Percentiles rank a stretch among this genome's conserved stretches.
Conservation (phyloP, 306 rosid genomes). For the Canavalia gladiata region DNA sequence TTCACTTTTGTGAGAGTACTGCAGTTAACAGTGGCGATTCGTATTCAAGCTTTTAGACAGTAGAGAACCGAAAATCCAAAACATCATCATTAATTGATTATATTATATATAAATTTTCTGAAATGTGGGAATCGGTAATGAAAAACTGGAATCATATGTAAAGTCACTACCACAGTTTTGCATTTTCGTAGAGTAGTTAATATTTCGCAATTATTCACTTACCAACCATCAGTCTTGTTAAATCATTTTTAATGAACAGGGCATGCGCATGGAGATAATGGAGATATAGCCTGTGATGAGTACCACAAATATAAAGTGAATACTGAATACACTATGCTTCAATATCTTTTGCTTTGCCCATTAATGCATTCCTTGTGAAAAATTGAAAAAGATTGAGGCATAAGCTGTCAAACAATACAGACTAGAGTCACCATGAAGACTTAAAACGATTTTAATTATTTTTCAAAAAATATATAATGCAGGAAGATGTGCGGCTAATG, state of each 20-base stretch:
- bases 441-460: too few relatives aligned
- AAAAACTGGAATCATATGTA: neutral
- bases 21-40: too few relatives aligned
- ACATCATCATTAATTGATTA: neutral
- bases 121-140: neutral
- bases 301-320: conserved; percentile 83
- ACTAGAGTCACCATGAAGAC: too few relatives aligned
- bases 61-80: neutral
- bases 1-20: too few relatives aligned
- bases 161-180: too few relatives aligned
- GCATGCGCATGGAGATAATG: conserved; percentile 54
- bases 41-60: neutral
- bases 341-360: neutral
- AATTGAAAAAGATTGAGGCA: neutral
- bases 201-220: neutral
- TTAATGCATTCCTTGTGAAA: neutral
- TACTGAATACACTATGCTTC: neutral
- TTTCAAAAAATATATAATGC: conserved; percentile 28
- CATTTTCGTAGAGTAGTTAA: neutral
- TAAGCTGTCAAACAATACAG: neutral
- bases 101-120: neutral
- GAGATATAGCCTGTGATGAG: conserved; percentile 69
- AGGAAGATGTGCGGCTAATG: conserved; percentile 89
- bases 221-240: neutral
- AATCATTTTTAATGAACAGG: conserved; percentile 45